Evolutionary conservation across 208 protist species (phyloP), one percentile per base, ranked within the genome.

Genomic region (Tritrichomonas musculus): DNA sequence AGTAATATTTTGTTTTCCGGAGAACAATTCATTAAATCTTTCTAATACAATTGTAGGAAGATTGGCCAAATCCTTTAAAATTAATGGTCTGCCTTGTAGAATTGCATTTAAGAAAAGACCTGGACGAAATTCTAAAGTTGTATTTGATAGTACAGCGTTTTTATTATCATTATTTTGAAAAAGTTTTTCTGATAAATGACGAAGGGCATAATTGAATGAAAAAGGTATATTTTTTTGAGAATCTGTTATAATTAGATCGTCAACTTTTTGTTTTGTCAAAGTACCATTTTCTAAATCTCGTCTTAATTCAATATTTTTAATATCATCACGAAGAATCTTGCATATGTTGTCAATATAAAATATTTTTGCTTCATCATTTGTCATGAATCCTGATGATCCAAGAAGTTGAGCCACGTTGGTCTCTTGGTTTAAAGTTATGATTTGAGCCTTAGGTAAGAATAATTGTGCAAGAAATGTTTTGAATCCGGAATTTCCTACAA

Each of bases 11-110:
- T 36, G 69, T 47, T 36, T 77, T 22, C 27, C 36, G 39, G 69
- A 77, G 4, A 77, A 77, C 5, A 77, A 47, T 77, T 77, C 69
- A 44, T 77, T 77, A 36, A 77, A 77, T 77, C 69, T 77, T 44
- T 77, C 69, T 77, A 77, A 44, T 20, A 77, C 69, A 47, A 47
- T 44, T 36, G 36, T 77, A 47, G 69, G 69, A 27, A 47, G 33
- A 77, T 77, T 36, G 8, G 69, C 39, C 5, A 77, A 77, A 77
- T 77, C 25, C 20, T 77, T 77, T 44, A 77, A 20, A 47, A 77
- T 77, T 20, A 77, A 25, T 44, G 69, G 5, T 77, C 44, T 77
- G 8, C 20, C 5, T 77, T 77, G 33, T 20, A 77, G 20, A 44
- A 77, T 77, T 47, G 69, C 69, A n/a, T 4, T 44, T 77, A 47